A percentile compares a stretch with the other conserved stretches of the same genome.
Evolutionary conservation across 2,329 filamentous ascomycete genomes (phyloP).

Genomic region (Calonectria multiphialidica): DNA sequence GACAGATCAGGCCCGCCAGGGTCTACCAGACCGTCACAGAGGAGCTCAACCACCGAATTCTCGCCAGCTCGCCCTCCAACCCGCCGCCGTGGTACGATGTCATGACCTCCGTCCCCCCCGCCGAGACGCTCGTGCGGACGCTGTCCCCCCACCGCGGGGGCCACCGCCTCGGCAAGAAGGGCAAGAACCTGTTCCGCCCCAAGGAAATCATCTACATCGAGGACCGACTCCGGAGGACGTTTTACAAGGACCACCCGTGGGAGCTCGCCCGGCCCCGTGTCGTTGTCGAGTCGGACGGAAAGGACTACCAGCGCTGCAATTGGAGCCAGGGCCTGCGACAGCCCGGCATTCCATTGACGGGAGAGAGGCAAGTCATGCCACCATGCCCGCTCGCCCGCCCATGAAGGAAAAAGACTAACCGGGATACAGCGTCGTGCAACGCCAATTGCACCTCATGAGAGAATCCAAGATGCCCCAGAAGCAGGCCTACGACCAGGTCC

Average conservation of each 20-base stretch:
- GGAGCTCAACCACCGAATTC: slow-evolving; percentile 57
- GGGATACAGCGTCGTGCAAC: slow-evolving; percentile 83
- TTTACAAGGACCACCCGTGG: slow-evolving; percentile 97
- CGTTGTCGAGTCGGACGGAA: slow-evolving; percentile 87
- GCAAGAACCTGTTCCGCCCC: slow-evolving; percentile 85
- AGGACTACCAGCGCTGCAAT: slow-evolving; percentile 80
- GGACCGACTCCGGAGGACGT: slow-evolving; percentile 82
- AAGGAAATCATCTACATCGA: slow-evolving; percentile 84
- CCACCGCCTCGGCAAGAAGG: slow-evolving; percentile 61
- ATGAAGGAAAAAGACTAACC: slow-evolving; percentile 27
- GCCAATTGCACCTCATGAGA: slow-evolving; percentile 88
- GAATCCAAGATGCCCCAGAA: slow-evolving; percentile 70
- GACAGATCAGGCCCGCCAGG: slow-evolving; percentile 60
- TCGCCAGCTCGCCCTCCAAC: slow-evolving; percentile 49
- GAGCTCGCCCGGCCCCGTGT: slow-evolving; percentile 91
- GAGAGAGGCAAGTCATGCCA: slow-evolving; percentile 58
- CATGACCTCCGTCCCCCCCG: slow-evolving; percentile 66
- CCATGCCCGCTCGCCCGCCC: not conserved
- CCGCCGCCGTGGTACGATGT: slow-evolving; percentile 64
- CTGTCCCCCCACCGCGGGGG: slow-evolving; percentile 61
- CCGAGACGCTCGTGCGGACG: slow-evolving; percentile 68
- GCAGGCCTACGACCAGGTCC: slow-evolving; percentile 86
- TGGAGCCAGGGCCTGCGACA: slow-evolving; percentile 85
- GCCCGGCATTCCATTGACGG: slow-evolving; percentile 80
- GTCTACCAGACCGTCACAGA: slow-evolving; percentile 60